Conservation (phyloP, 768 basidiomycete genomes). For the Pleurotus ostreatus region DNA sequence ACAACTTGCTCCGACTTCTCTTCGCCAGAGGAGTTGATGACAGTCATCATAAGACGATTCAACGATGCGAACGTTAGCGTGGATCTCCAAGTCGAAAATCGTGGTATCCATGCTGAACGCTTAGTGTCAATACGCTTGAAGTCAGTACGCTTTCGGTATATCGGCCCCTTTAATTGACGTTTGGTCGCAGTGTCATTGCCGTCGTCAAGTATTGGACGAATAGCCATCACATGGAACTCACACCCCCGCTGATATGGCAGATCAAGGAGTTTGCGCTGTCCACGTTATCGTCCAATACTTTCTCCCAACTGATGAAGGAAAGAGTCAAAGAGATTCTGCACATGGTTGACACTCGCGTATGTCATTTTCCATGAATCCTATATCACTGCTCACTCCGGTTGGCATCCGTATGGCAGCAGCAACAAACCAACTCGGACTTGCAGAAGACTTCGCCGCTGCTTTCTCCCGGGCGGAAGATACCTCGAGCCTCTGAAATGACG, state of each 20-base stretch:
- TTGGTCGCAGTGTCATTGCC: conserved; percentile 27
- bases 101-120: conserved; percentile 8
- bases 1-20: conserved; percentile 39
- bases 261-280: conserved; percentile 31
- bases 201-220: conserved; percentile 34
- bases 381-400: neutral
- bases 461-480: conserved; percentile 21
- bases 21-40: conserved; percentile 35
- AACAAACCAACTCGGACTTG: neutral
- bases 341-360: conserved; percentile 26
- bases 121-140: conserved; percentile 28
- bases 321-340: conserved; percentile 26
- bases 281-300: conserved; percentile 19
- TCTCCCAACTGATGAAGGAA: conserved; percentile 23
- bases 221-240: conserved; percentile 23
- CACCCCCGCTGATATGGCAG: conserved; percentile 25
- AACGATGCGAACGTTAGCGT: conserved; percentile 24
- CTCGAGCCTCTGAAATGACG: conserved; percentile 27
- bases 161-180: neutral
- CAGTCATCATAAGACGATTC: conserved; percentile 33
- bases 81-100: conserved; percentile 19
- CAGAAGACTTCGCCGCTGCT: conserved; percentile 7
- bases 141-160: conserved; percentile 19
- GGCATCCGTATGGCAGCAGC: neutral
- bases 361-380: neutral